Percentiles rank a stretch among this genome's conserved stretches.
Conservation (phyloP, 2,329 filamentous ascomycete genomes). For the Aspergillus alliaceus region DNA sequence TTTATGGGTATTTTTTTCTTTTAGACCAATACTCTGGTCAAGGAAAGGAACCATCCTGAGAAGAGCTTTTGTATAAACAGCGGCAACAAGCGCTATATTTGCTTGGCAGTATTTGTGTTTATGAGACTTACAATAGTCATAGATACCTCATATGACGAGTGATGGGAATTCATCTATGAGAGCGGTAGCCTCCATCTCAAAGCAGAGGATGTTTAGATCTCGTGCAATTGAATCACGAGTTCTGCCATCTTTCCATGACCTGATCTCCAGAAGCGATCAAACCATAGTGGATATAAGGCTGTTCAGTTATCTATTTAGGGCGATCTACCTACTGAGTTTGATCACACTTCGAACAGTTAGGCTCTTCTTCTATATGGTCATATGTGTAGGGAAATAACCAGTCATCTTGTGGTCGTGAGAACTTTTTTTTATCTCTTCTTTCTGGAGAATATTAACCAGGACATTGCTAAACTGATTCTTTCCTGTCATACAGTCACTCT, state of each 20-base stretch:
- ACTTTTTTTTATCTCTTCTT: conserved; percentile 3
- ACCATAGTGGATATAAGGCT: conserved; percentile 22
- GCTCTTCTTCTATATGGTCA: neutral
- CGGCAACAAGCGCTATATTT: neutral
- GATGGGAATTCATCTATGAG: too few species aligned
- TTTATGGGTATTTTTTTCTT: too few species aligned
- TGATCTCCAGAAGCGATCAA: conserved; percentile 28
- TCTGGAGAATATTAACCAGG: neutral
- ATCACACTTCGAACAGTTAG: conserved; percentile 17
- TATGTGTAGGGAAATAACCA: conserved; percentile 15
- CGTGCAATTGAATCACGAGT: conserved; percentile 15
- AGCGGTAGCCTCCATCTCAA: neutral
- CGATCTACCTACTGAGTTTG: conserved; percentile 12
- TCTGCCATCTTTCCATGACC: conserved; percentile 21
- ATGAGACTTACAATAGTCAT: too few species aligned
- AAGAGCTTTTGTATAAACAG: neutral
- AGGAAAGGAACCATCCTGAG: neutral
- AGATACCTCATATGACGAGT: too few species aligned
- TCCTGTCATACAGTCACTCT: neutral
- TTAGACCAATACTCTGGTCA: too few species aligned
- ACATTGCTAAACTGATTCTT: neutral
- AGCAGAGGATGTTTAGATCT: conserved; percentile 18
- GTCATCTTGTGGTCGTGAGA: conserved; percentile 13
- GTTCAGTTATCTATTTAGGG: conserved; percentile 3
- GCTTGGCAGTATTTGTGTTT: too few species aligned